Base-by-base conservation (phyloP, 1,284 basidiomycete genomes). In the Irpex rosettiformis region DNA sequence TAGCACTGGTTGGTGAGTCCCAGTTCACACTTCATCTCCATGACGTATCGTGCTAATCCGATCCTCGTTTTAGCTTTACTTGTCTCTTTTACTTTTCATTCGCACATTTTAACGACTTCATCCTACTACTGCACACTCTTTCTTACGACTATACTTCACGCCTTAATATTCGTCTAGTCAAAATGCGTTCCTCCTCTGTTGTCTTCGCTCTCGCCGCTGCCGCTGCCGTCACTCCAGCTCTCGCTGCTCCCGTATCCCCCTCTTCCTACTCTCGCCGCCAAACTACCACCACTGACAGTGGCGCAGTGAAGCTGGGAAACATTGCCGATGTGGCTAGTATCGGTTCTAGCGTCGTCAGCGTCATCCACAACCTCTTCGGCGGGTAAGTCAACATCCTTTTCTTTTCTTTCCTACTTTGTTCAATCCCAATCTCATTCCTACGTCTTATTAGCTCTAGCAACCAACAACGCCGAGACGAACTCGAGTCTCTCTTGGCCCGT, bases 1-100 rank as follows among this genome's bases (percentile, higher is more conserved):
- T 49, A 51, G 56, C 51, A 33, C 56, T 45, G 56, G 56, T 57
- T 53, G 56, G 56, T 57, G 48, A 57, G 49, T 45, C 18, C 16
- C 8, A 22, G 8, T 8, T n/a, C 18, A 18, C 13, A 18, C 43
- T 45, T 22, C 43, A n/a, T 16, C 33, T n/a, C 43, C n/a, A 45
- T 8, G 21, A 45, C 43, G 2, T 18, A 45, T 22, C 8, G 43
- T 45, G 10, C 43, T 45, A 18, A 45, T 18, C 6, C 33, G 6
- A n/a, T 45, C 43, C 8, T 45, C 18, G 13, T 8, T 8, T 22
- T 45, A 22, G 43, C 16, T 45, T 45, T 45, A 18, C 16, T 45
- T 18, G 16, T n/a, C 18, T 8, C n/a, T 18, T 45, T 45, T 45
- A 11, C 33, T n/a, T n/a, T n/a, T 16, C 33, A 37, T 37, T 37